Evolutionary conservation across 2,329 filamentous ascomycete genomes (phyloP).

Genomic region (Claviceps digitariae): DNA sequence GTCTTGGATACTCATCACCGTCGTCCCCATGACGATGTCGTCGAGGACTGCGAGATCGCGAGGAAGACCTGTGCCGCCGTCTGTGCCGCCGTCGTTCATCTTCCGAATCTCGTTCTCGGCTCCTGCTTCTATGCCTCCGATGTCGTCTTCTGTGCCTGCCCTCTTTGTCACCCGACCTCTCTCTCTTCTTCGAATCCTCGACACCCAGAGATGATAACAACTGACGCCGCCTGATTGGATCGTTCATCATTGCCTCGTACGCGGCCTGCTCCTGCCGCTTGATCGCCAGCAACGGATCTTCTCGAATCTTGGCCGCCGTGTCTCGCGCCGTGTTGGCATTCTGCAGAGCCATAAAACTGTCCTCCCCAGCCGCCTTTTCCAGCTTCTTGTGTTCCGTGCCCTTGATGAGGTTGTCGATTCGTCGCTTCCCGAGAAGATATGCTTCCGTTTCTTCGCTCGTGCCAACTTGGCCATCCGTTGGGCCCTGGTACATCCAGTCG

Average conservation of each 20-base stretch:
- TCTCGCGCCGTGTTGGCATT: constrained; percentile 65
- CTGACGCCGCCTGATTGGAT: constrained; percentile 53
- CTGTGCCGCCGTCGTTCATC: constrained; percentile 12
- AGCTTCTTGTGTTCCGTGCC: constrained; percentile 69
- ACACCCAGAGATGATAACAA: constrained; percentile 52
- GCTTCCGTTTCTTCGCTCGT: constrained; percentile 84
- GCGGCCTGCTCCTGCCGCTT: constrained; percentile 81
- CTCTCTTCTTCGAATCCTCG: constrained; percentile 32
- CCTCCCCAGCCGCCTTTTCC: constrained; percentile 56
- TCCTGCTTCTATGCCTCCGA: constrained; percentile 5
- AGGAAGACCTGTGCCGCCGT: constrained; percentile 31
- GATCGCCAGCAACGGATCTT: constrained; percentile 85
- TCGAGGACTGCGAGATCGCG: constrained; percentile 30
- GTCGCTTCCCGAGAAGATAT: constrained; percentile 81
- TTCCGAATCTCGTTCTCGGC: constrained; percentile 2
- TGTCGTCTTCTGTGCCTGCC: constrained; percentile 13
- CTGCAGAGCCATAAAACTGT: constrained; percentile 46
- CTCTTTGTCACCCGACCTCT: constrained; percentile 19
- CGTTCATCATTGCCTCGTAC: constrained; percentile 68
- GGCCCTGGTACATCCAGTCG: constrained; percentile 97
- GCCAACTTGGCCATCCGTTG: constrained; percentile 60
- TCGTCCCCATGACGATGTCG: constrained; percentile 14
- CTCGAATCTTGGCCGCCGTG: constrained; percentile 71
- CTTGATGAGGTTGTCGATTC: constrained; percentile 72
- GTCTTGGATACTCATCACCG: constrained; percentile 2